Percentiles rank a stretch among this genome's conserved stretches.
Evolutionary conservation across 2,329 filamentous ascomycete species (phyloP).

Genomic region (Ophiosphaerella korrae): DNA sequence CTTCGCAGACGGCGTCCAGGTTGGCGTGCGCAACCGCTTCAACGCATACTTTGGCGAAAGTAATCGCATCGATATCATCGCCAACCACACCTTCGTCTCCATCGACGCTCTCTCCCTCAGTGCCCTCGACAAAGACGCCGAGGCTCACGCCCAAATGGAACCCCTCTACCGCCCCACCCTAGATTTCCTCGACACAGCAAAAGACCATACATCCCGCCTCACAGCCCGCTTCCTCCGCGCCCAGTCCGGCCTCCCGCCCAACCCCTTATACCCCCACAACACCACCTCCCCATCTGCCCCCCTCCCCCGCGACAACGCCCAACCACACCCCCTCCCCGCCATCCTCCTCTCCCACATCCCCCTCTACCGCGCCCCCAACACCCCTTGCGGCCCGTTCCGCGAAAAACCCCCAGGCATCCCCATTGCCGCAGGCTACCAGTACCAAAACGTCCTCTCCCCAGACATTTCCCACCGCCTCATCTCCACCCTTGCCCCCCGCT

Average conservation of each 20-base stretch:
- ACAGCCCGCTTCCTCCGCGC: constrained; percentile 71
- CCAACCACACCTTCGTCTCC: constrained; percentile 94
- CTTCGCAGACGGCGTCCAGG: constrained; percentile 83
- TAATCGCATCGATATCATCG: constrained; percentile 89
- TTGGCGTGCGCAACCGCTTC: constrained; percentile 81
- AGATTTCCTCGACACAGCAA: constrained; percentile 74
- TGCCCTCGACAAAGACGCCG: constrained; percentile 63
- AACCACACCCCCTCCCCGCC: constrained; percentile 86
- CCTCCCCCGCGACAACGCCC: constrained; percentile 94
- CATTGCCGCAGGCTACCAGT: constrained; percentile 84
- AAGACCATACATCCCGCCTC: constrained; percentile 68
- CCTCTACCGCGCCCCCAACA: constrained; percentile 78
- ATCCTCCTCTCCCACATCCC: constrained; percentile 91
- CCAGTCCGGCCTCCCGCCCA: constrained; percentile 65
- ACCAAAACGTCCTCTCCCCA: constrained; percentile 88
- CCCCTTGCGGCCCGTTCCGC: constrained; percentile 83
- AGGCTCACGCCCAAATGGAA: constrained; percentile 56
- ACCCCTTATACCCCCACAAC: constrained; percentile 62
- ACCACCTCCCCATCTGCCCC: constrained; percentile 63
- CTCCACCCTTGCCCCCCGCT: constrained; percentile 76
- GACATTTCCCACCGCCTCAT: constrained; percentile 77
- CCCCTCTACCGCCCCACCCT: constrained; percentile 76
- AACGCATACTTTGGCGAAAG: constrained; percentile 85
- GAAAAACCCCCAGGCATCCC: constrained; percentile 76
- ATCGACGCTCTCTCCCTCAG: constrained; percentile 88